Evolutionary conservation across 805 yeast genomes (phyloP).

Genomic region (Ascoidea rubescens): DNA sequence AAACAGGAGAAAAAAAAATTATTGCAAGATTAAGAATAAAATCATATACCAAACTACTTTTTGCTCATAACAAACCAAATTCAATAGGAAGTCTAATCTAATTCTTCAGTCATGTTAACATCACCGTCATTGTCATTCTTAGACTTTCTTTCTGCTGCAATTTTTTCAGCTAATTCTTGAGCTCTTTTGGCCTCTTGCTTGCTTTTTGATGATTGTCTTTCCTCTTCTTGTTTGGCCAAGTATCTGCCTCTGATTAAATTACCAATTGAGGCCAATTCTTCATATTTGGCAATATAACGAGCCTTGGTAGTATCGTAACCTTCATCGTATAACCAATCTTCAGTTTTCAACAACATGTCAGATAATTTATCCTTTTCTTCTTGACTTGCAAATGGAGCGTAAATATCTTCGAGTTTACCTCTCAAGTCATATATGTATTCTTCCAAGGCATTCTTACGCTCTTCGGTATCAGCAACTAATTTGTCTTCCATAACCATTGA

Average conservation of each 20-base stretch:
- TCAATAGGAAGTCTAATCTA: slow-evolving; percentile 10
- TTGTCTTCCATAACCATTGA: slow-evolving; percentile 82
- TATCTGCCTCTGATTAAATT: slow-evolving; percentile 93
- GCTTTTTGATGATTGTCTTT: slow-evolving; percentile 75
- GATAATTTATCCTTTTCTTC: slow-evolving; percentile 76
- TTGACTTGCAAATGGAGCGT: slow-evolving; percentile 76
- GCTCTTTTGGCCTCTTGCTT: slow-evolving; percentile 81
- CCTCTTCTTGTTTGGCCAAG: slow-evolving; percentile 87
- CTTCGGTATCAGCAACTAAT: slow-evolving; percentile 96
- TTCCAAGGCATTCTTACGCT: slow-evolving; percentile 94
- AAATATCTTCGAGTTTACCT: slow-evolving; percentile 89
- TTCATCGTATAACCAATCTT: slow-evolving; percentile 97
- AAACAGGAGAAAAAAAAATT: too few species aligned
- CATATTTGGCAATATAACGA: slow-evolving; percentile 93
- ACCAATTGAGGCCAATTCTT: slow-evolving; percentile 90
- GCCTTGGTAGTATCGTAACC: slow-evolving; percentile 96
- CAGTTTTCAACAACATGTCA: slow-evolving; percentile 68
- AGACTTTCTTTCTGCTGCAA: slow-evolving; percentile 67
- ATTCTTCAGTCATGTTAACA: slow-evolving; percentile 18
- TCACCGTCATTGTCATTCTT: slow-evolving; percentile 9
- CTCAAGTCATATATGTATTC: slow-evolving; percentile 97
- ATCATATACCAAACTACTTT: too few species aligned
- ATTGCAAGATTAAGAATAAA: too few species aligned
- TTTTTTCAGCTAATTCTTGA: slow-evolving; percentile 70
- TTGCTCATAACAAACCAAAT: too few species aligned